Evolutionary conservation across 2,329 filamentous ascomycete species (phyloP), one percentile per base, ranked within the genome.

Genomic region (Rachicladosporium sp.): DNA sequence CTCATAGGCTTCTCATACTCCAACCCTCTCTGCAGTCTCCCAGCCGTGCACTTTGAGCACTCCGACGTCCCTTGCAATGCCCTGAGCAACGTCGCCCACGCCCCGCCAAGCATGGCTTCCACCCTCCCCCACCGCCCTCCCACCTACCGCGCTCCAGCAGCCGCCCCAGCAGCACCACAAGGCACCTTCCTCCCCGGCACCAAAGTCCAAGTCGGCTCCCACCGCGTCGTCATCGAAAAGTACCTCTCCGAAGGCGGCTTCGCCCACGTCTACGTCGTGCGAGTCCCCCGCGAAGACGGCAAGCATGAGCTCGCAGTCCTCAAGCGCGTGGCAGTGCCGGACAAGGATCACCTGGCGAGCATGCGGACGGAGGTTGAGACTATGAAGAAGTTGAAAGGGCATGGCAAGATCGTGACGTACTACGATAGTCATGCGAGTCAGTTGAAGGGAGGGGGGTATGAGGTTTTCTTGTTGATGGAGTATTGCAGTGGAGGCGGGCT

Each of bases 311-410:
- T 78, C 52, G 87, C 85, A 9, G 88, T 95, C 36, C 69, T 95
- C 56, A 95, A 98, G 71, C 74, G 91, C 57, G 91, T 98, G 43
- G 91, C 91, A 29, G 91, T 96, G 38, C 87, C 91, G 27, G 91
- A 98, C 65, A 95, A 93, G 71, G 84, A 93, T 48, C 78, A 89
- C 43, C 70, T 98, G 65, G 83, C 85, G 46, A 88, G 84, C 62
- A 96, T 98, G 91, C 80, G 91, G 62, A 96, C 80, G 50, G 91
- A 98, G 70, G 91, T 98, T 52, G 91, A 98, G 68, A 98, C 91
- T 10, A 98, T 98, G 91, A 98, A 98, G 78, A 88, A 91, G 64
- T 73, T 98, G 53, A 94, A 94, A 70, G 91, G 91, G 42, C 91
- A 96, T 71, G 78, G 80, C 46, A 82, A 91, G 53, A 96, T 98